Base-by-base conservation (phyloP, 768 basidiomycete genomes). In the Albatrellus ellisii region DNA sequence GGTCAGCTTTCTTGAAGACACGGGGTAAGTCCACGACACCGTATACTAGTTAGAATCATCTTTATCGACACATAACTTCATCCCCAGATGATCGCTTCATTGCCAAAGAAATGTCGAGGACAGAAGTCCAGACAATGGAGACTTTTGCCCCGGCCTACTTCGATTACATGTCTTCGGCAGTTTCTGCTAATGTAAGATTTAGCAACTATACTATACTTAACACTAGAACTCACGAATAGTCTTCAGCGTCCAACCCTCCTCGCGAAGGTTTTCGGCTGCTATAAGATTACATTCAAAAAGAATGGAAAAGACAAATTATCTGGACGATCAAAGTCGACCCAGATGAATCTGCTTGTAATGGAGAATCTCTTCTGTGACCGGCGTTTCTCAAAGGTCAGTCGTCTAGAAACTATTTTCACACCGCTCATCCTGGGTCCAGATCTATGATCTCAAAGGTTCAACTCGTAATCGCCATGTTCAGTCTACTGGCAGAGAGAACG, bases 71-170 rank as follows among this genome's bases (percentile, higher is more conserved):
- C 24, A 26, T 17, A 18, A 21, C 14, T 12, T 24, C n/a, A 29
- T 28, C 14, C 43, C 12, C 44, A 95, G 94, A 99, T 55, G 91
- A 98, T 58, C 89, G 95, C 5, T 98, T 98, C 68, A 95, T 99
- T 50, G 89, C 94, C 26, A 99, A 99, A 54, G 94, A 97, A 52
- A 72, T 98, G 21, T 94, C 92, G 0, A 72, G 75, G 44, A 70
- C 85, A 24, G 95, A 99, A 55, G 64, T 97, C 50, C 88, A 94
- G 56, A 87, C 88, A 0, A 86, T 98, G 78, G 88, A 92, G 51
- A 87, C 84, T 0, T 98, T 99, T 60, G 94, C 90, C 11, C 95
- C 94, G 0, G 84, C 88, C 2, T 99, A 99, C 59, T 98, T 99
- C 54, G 85, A 92, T 47, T 99, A 98, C 57, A 92, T 97, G 82